A percentile compares a stretch with the other conserved stretches of the same genome.
These are phyloP conservation scores for Scalesia atractyloides DNA, from an alignment of 129 eudicot genomes.

Conservation along the genomic window DNA sequence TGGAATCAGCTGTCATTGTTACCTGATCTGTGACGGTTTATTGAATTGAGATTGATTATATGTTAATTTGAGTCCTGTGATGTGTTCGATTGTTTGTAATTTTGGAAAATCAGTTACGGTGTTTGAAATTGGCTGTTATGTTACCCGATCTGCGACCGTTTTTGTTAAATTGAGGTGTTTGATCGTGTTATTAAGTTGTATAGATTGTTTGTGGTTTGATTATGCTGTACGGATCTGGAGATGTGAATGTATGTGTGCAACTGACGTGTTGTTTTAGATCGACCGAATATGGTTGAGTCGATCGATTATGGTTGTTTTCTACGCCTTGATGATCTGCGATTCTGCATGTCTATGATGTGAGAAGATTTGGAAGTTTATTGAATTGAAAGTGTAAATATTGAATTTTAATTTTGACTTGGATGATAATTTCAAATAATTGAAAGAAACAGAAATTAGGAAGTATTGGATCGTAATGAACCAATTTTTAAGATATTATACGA, in stretches of 20 bases:
- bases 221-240: constrained; percentile 16
- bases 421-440: background rate
- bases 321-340: background rate
- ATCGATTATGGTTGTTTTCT: background rate
- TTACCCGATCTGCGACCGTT: constrained; percentile 18
- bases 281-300: constrained; percentile 9
- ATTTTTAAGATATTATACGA: background rate
- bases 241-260: constrained; percentile 9
- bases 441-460: background rate
- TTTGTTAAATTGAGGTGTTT: constrained; percentile 10
- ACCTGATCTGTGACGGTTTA: constrained; percentile 23
- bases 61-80: background rate
- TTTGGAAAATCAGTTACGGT: constrained; percentile 5
- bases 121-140: constrained; percentile 12
- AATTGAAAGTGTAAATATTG: background rate
- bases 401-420: background rate
- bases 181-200: constrained; percentile 2
- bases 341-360: constrained; percentile 20
- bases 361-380: constrained; percentile 10
- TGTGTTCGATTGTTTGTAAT: background rate
- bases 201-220: constrained; percentile 4
- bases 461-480: background rate
- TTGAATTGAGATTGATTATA: background rate
- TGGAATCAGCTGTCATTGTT: constrained; percentile 5
- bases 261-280: constrained; percentile 20